Conservation (phyloP, 352 stramenopile genomes). For the Elongisporangium prolatum region DNA sequence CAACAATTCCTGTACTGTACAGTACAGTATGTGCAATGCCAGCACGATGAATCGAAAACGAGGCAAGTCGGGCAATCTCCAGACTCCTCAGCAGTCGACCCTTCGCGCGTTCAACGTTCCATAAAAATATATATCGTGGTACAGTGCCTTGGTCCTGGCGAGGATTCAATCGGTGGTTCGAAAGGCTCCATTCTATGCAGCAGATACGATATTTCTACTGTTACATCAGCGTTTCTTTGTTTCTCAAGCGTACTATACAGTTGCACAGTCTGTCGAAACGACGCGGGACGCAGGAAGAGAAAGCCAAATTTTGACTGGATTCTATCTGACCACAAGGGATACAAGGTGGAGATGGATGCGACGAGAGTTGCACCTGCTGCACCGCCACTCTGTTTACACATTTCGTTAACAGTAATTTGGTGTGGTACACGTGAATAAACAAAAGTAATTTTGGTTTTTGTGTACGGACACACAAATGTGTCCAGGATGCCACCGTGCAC, state of each 20-base stretch:
- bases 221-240: neutral
- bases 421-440: constrained; percentile 6
- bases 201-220: neutral
- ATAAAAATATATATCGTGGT: neutral
- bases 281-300: constrained; percentile 12
- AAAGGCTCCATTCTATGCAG: neutral
- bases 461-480: constrained; percentile 1
- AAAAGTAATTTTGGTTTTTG: constrained; percentile 8
- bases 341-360: neutral
- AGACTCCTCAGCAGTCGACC: neutral
- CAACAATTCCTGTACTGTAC: neutral
- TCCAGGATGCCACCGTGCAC: constrained; percentile 10
- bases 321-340: constrained; percentile 6
- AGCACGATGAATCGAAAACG: neutral
- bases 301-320: constrained; percentile 18
- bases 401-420: neutral
- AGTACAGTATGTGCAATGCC: neutral
- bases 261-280: neutral
- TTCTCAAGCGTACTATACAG: constrained; percentile 1
- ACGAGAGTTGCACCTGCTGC: constrained; percentile 1
- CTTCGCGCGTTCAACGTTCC: neutral
- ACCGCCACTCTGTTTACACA: neutral
- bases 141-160: neutral
- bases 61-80: neutral
- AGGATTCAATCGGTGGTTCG: neutral